Conservation (phyloP, 2,329 filamentous ascomycete species). For the Hymenoscyphus scutula region DNA sequence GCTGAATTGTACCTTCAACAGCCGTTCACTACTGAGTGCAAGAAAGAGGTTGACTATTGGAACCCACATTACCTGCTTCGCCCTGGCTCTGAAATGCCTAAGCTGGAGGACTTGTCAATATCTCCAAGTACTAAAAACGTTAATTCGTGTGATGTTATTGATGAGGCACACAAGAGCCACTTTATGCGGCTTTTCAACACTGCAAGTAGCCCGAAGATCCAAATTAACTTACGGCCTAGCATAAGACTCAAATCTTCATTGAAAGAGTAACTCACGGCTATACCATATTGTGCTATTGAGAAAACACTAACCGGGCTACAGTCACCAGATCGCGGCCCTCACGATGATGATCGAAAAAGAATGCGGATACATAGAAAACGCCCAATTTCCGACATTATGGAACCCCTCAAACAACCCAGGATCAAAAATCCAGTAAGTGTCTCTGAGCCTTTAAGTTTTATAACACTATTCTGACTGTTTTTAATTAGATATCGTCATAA, state of each 20-base stretch:
- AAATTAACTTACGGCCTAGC: neutral
- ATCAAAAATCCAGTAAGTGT: neutral
- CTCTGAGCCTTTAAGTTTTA: neutral
- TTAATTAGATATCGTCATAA: neutral
- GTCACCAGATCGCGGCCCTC: conserved; percentile 34
- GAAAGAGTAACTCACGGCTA: neutral
- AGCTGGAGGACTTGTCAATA: no score
- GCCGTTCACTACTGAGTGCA: neutral
- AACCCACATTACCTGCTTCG: no score
- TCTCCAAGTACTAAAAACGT: no score
- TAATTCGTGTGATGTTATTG: neutral
- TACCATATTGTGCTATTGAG: neutral
- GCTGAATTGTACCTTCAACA: neutral
- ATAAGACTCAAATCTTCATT: neutral
- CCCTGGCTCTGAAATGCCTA: neutral
- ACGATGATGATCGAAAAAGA: conserved; percentile 38
- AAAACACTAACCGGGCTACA: neutral
- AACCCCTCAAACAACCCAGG: conserved; percentile 13
- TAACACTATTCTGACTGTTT: neutral
- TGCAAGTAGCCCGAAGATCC: neutral
- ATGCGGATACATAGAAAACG: conserved; percentile 18
- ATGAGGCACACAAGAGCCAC: neutral
- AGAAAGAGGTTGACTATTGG: neutral
- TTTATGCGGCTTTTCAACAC: neutral
- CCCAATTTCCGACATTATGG: conserved; percentile 31